Conservation (phyloP, 1,284 basidiomycete species). For the Papiliotrema flavescens region DNA sequence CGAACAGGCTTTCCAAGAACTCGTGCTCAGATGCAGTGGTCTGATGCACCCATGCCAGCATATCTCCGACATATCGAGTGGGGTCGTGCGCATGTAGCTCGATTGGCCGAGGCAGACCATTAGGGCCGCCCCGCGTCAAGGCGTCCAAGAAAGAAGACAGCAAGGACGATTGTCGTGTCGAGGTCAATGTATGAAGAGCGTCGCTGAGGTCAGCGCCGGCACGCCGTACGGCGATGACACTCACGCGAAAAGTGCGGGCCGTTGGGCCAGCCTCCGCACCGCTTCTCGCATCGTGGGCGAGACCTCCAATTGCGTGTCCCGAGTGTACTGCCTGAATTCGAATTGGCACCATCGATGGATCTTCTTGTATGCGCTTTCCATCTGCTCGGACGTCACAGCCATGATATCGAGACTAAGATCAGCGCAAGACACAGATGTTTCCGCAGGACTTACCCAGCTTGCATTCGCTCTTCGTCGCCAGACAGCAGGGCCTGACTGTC, state of each 20-base stretch:
- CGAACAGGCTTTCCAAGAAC: slow-evolving; percentile 81
- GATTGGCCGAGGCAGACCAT: slow-evolving; percentile 85
- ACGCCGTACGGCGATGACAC: slow-evolving; percentile 29
- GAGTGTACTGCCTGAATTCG: slow-evolving; percentile 77
- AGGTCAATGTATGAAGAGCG: slow-evolving; percentile 68
- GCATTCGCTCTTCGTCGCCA: slow-evolving; percentile 75
- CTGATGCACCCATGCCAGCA: slow-evolving; percentile 99
- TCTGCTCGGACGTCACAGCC: slow-evolving; percentile 69
- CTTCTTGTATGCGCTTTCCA: slow-evolving; percentile 88
- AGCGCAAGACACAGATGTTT: neutral
- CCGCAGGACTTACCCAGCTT: slow-evolving; percentile 64
- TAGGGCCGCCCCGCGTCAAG: slow-evolving; percentile 82
- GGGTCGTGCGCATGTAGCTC: slow-evolving; percentile 97
- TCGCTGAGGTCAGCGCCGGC: slow-evolving; percentile 58
- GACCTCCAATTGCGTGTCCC: slow-evolving; percentile 77
- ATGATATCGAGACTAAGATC: slow-evolving; percentile 76
- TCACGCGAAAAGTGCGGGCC: slow-evolving; percentile 75
- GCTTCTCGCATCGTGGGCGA: slow-evolving; percentile 66
- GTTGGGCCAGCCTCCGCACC: slow-evolving; percentile 64
- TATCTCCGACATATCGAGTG: slow-evolving; percentile 91
- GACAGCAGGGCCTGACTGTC: slow-evolving; percentile 81
- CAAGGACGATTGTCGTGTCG: slow-evolving; percentile 75
- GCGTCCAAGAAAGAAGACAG: slow-evolving; percentile 79
- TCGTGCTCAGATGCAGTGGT: slow-evolving; percentile 91
- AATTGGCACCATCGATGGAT: slow-evolving; percentile 79